Percentiles rank a stretch among this genome's conserved stretches.
phyloP scores from a whole-genome alignment of 1,139 yeast genomes.

The Magnusiomyces fungicola region DNA sequence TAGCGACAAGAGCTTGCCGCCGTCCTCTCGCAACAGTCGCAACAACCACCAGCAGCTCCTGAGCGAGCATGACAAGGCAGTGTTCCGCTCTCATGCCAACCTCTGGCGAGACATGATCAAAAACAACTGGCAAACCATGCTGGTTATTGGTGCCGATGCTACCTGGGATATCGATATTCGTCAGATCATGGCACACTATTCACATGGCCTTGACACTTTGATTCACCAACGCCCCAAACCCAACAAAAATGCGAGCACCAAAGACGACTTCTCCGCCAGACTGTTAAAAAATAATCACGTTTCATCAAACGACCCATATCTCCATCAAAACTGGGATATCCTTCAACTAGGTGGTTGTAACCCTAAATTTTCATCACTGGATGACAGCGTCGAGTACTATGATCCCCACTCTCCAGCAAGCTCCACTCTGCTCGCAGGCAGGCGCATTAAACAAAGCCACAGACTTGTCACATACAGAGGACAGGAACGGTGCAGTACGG shows the following conservation, averaged over 20 bases:
- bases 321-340: conserved; percentile 35
- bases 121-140: neutral
- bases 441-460: neutral
- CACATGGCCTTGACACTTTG: conserved; percentile 1
- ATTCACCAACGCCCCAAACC: neutral
- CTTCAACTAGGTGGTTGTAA: conserved; percentile 29
- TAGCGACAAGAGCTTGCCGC: neutral
- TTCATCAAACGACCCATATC: conserved; percentile 25
- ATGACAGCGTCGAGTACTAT: neutral
- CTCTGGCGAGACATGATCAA: conserved; percentile 1
- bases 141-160: neutral
- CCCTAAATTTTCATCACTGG: conserved; percentile 17
- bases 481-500: conserved; percentile 18
- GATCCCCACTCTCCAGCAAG: neutral
- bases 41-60: too few species aligned
- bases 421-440: neutral
- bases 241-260: neutral
- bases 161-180: conserved; percentile 1
- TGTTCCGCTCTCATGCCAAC: conserved; percentile 1
- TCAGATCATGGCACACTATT: neutral
- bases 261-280: neutral
- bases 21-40: neutral
- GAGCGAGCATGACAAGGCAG: neutral
- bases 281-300: neutral
- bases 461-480: neutral